Conservation (phyloP, 352 stramenopile species). For the Phytophthora quininea region DNA sequence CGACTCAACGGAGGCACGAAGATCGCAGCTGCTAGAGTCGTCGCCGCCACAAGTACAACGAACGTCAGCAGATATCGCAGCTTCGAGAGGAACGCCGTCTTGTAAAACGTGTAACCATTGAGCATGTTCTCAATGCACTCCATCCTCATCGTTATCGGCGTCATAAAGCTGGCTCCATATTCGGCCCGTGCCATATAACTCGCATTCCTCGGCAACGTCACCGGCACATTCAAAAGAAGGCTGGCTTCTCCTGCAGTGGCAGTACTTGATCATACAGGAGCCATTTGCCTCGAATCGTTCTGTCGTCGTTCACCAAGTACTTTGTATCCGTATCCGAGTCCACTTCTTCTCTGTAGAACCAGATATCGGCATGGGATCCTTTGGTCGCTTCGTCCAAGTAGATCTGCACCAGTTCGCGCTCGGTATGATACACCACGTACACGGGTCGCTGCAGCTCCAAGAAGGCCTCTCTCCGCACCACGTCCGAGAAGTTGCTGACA, state of each 20-base stretch:
- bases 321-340: conserved; percentile 35
- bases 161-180: conserved; percentile 77
- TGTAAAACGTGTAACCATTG: conserved; percentile 83
- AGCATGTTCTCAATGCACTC: conserved; percentile 84
- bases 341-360: conserved; percentile 69
- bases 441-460: conserved; percentile 52
- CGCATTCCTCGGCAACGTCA: conserved; percentile 62
- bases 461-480: conserved; percentile 47
- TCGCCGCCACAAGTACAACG: conserved; percentile 26
- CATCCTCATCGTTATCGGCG: conserved; percentile 68
- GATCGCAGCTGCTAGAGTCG: conserved; percentile 37
- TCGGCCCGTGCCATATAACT: conserved; percentile 66
- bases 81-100: conserved; percentile 34
- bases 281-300: conserved; percentile 69
- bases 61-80: conserved; percentile 32
- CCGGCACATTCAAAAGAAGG: conserved; percentile 60
- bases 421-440: conserved; percentile 55
- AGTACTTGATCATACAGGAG: conserved; percentile 73
- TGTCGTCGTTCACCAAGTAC: conserved; percentile 76
- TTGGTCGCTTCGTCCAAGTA: conserved; percentile 51
- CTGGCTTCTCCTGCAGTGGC: conserved; percentile 45
- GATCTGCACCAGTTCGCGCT: conserved; percentile 74
- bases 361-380: conserved; percentile 79
- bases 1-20: conserved; percentile 32
- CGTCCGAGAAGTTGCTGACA: conserved; percentile 61